phyloP scores from a whole-genome alignment of 2,329 filamentous ascomycete genomes.

The Neoarthrinium moseri region DNA sequence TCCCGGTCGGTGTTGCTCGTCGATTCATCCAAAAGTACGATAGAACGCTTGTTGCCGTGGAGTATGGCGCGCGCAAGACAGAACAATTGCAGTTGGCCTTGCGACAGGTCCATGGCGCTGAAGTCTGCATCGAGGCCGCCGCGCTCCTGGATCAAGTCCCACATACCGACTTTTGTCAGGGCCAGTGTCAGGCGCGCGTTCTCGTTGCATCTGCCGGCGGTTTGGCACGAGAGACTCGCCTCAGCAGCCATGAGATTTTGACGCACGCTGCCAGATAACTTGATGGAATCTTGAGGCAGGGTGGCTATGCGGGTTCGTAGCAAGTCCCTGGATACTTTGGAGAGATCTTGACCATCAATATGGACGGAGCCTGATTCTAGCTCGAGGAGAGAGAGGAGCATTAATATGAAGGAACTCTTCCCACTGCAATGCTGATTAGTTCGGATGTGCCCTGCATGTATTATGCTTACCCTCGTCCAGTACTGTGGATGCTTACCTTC shows the following conservation, averaged over 20 bases:
- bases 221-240: neutral
- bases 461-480: neutral
- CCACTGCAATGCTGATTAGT: neutral
- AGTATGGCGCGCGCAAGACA: neutral
- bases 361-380: neutral
- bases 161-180: neutral
- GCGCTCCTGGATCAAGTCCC: neutral
- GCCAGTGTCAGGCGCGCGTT: no score
- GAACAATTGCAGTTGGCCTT: neutral
- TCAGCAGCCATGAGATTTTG: neutral
- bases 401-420: neutral
- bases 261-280: conserved; percentile 35
- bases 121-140: neutral
- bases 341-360: neutral
- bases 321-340: neutral
- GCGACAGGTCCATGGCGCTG: neutral
- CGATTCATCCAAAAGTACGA: conserved; percentile 5
- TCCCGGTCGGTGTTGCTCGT: neutral
- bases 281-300: conserved; percentile 52
- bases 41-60: neutral
- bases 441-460: neutral
- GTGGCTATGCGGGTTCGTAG: conserved; percentile 49
- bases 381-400: neutral
- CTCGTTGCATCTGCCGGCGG: no score
- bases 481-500: conserved; percentile 14